Evolutionary conservation across 2,329 filamentous ascomycete genomes (phyloP).

Genomic region (Pseudodiploospora longispora): DNA sequence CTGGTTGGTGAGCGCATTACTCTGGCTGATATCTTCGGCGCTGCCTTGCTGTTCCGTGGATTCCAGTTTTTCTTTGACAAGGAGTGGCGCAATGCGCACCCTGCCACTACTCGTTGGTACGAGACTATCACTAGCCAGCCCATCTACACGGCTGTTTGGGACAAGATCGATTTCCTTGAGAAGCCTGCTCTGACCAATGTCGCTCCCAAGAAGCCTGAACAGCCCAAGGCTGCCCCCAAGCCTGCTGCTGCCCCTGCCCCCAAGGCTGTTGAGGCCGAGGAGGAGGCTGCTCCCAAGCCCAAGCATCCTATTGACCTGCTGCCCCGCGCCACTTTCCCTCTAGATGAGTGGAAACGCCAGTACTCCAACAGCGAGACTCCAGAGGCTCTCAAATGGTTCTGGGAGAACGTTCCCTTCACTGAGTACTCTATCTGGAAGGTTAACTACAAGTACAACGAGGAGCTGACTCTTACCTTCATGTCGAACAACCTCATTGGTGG

Average conservation of each 20-base stretch:
- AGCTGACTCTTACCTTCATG: conserved; percentile 98
- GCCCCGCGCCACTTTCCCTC: conserved; percentile 66
- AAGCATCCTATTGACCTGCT: conserved; percentile 94
- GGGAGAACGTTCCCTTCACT: conserved; percentile 87
- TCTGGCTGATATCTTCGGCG: conserved; percentile 85
- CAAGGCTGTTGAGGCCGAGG: conserved; percentile 26
- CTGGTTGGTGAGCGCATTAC: conserved; percentile 96
- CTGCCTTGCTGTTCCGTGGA: conserved; percentile 71
- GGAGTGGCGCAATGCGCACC: conserved; percentile 74
- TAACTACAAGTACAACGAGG: conserved; percentile 98
- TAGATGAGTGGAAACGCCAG: conserved; percentile 98
- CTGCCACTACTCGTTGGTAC: conserved; percentile 88
- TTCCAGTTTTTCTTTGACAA: conserved; percentile 95
- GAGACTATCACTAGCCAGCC: conserved; percentile 88
- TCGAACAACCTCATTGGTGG: conserved; percentile 96
- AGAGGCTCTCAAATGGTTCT: conserved; percentile 92
- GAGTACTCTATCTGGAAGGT: conserved; percentile 95
- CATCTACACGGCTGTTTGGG: conserved; percentile 74
- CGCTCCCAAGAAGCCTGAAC: conserved; percentile 70
- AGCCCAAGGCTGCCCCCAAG: conserved; percentile 48
- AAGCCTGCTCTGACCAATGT: conserved; percentile 65
- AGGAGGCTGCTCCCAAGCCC: conserved; percentile 65
- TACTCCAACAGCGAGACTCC: conserved; percentile 94
- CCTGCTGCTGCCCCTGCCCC: conserved; percentile 22
- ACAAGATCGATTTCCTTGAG: conserved; percentile 71